These are phyloP conservation scores for Hypsizygus ulmarius DNA, from an alignment of 1,284 basidiomycete species.

Conservation along the genomic window DNA sequence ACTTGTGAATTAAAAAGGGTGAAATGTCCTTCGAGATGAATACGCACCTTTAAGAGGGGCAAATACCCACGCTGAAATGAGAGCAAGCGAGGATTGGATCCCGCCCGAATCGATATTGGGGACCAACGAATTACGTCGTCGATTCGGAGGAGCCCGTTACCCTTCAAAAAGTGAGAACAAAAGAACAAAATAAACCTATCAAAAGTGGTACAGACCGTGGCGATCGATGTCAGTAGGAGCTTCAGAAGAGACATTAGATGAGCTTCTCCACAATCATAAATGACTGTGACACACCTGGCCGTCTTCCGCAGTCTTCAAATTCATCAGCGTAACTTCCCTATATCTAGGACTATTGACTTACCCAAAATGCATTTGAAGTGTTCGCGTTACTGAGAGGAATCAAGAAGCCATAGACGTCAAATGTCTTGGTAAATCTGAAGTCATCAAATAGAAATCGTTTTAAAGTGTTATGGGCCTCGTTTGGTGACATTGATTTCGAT, in stretches of 20 bases:
- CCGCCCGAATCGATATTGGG: slow-evolving; percentile 39
- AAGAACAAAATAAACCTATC: neutral
- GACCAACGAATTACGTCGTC: slow-evolving; percentile 50
- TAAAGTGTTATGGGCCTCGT: slow-evolving; percentile 49
- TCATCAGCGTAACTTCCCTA: neutral
- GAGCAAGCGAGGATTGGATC: slow-evolving; percentile 32
- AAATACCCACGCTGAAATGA: slow-evolving; percentile 64
- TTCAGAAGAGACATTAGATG: slow-evolving; percentile 15
- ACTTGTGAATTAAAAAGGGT: slow-evolving; percentile 2
- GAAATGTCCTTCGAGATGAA: neutral
- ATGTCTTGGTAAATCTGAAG: slow-evolving; percentile 41
- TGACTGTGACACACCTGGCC: slow-evolving; percentile 42
- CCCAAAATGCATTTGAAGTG: slow-evolving; percentile 50
- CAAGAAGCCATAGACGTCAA: slow-evolving; percentile 49
- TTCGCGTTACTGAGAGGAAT: slow-evolving; percentile 47
- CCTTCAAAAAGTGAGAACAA: slow-evolving; percentile 30
- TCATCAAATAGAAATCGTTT: slow-evolving; percentile 43
- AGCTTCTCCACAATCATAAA: slow-evolving; percentile 6
- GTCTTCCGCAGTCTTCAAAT: slow-evolving; percentile 45
- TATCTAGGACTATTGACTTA: slow-evolving; percentile 25
- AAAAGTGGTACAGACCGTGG: slow-evolving; percentile 32
- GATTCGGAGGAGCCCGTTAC: slow-evolving; percentile 51
- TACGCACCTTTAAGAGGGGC: slow-evolving; percentile 52
- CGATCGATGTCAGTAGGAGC: slow-evolving; percentile 44
- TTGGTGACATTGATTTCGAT: slow-evolving; percentile 36